These are phyloP conservation scores for Tetradesmus obliquus DNA, from an alignment of 139 green algal species.

Conservation along the genomic window DNA sequence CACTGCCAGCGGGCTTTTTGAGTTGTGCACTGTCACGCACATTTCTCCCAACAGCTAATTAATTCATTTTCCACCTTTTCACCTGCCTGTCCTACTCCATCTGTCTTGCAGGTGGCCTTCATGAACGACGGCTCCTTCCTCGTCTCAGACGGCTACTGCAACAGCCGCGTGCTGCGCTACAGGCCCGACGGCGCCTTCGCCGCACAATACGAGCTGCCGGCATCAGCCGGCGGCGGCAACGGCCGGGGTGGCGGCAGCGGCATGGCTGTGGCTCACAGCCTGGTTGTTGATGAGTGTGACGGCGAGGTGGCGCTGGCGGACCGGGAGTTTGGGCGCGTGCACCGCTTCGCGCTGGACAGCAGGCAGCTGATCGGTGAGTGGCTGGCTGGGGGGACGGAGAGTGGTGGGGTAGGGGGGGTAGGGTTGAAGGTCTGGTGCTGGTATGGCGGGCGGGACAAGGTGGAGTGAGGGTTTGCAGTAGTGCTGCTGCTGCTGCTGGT, in stretches of 20 bases:
- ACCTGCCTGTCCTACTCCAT: neutral
- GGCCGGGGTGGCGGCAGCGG: neutral
- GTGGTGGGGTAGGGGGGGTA: neutral
- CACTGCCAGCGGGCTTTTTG: no score
- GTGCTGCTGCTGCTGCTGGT: neutral
- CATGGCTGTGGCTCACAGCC: constrained; percentile 65
- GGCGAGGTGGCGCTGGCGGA: constrained; percentile 72
- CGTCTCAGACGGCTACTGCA: constrained; percentile 88
- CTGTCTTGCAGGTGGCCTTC: constrained; percentile 70
- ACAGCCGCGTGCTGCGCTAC: constrained; percentile 64
- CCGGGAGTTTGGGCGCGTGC: constrained; percentile 63
- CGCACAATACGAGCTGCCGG: constrained; percentile 26
- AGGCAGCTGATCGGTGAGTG: constrained; percentile 21
- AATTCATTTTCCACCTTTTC: neutral
- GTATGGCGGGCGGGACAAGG: neutral
- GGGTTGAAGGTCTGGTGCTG: neutral
- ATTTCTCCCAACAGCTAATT: neutral
- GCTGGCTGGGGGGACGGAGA: neutral
- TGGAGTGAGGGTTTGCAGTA: neutral
- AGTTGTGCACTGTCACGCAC: no score
- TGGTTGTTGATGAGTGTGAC: constrained; percentile 85
- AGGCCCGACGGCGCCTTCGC: constrained; percentile 54
- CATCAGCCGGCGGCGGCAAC: neutral
- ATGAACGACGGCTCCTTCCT: constrained; percentile 77
- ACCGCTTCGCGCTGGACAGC: constrained; percentile 28